phyloP scores from a whole-genome alignment of 768 basidiomycete genomes.

The Mycena crocata region DNA sequence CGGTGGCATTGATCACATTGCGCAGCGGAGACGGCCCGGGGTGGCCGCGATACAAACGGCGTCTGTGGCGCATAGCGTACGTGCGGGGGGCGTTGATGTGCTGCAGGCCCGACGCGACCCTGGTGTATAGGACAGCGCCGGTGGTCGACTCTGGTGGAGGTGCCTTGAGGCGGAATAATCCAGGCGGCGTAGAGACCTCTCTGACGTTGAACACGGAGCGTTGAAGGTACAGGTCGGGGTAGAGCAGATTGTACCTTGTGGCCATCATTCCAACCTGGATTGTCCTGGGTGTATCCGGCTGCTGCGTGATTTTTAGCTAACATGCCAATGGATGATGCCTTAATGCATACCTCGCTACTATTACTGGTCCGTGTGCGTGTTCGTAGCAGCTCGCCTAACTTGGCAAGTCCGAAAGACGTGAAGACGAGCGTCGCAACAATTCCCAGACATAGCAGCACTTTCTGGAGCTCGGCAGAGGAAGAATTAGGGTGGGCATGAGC shows the following conservation, averaged over 20 bases:
- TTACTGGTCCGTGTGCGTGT: background rate
- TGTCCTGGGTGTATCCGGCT: too few relatives aligned
- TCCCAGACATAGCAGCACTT: slow-evolving; percentile 15
- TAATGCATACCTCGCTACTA: too few relatives aligned
- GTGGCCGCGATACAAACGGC: background rate
- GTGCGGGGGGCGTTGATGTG: slow-evolving; percentile 15
- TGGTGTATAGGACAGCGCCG: slow-evolving; percentile 1
- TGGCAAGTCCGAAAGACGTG: slow-evolving; percentile 7
- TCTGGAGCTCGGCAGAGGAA: slow-evolving; percentile 7
- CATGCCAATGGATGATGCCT: too few relatives aligned
- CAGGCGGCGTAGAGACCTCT: background rate
- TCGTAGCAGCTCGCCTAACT: background rate
- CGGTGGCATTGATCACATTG: background rate
- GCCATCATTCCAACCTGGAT: too few relatives aligned
- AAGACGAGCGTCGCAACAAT: background rate
- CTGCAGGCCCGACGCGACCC: slow-evolving; percentile 3
- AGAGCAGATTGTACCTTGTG: too few relatives aligned
- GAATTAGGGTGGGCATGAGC: background rate
- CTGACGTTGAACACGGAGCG: too few relatives aligned
- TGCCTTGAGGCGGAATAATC: background rate
- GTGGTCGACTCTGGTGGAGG: background rate
- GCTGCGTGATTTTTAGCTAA: too few relatives aligned
- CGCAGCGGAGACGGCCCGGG: slow-evolving; percentile 18
- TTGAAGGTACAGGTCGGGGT: too few relatives aligned
- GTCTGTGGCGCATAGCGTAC: slow-evolving; percentile 14